Conservation (phyloP, 139 green algal genomes). For the Chlorella sp. region DNA sequence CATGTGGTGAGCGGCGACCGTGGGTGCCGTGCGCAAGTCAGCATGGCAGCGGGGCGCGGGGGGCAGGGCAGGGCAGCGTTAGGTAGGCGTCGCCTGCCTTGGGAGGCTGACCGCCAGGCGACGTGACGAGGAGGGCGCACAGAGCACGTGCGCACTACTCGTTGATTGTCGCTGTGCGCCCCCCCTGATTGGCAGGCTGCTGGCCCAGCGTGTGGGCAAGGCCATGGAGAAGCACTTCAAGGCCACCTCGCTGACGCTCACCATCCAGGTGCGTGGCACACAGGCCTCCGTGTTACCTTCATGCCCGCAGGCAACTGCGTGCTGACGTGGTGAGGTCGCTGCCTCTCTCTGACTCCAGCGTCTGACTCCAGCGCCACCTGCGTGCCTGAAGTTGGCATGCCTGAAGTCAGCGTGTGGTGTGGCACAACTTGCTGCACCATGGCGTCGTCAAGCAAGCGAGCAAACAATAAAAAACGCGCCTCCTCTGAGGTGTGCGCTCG, state of each 20-base stretch:
- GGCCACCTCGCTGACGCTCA: constrained; percentile 68
- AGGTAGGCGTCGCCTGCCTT: too few relatives aligned
- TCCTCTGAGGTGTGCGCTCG: background rate
- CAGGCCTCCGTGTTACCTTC: too few relatives aligned
- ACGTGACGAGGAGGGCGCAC: too few relatives aligned
- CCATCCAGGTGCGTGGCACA: constrained; percentile 57
- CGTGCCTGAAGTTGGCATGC: background rate
- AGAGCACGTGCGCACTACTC: too few relatives aligned
- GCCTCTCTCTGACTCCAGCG: too few relatives aligned
- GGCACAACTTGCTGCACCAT: background rate
- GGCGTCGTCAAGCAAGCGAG: background rate
- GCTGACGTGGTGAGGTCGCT: too few relatives aligned
- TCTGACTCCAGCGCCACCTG: too few relatives aligned
- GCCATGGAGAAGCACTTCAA: constrained; percentile 53
- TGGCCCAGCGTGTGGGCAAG: constrained; percentile 56
- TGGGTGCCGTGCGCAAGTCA: background rate
- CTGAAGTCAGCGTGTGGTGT: background rate
- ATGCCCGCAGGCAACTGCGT: too few relatives aligned
- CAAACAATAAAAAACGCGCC: background rate
- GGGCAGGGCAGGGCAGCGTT: too few relatives aligned
- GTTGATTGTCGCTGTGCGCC: too few relatives aligned
- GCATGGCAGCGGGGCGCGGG: background rate
- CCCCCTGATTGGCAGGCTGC: constrained; percentile 42
- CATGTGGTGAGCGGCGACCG: constrained; percentile 59
- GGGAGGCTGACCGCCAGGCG: too few relatives aligned